Percentiles rank a stretch among this genome's conserved stretches.
phyloP scores from a whole-genome alignment of 2,329 filamentous ascomycete genomes.

The Verticillium klebahnii region DNA sequence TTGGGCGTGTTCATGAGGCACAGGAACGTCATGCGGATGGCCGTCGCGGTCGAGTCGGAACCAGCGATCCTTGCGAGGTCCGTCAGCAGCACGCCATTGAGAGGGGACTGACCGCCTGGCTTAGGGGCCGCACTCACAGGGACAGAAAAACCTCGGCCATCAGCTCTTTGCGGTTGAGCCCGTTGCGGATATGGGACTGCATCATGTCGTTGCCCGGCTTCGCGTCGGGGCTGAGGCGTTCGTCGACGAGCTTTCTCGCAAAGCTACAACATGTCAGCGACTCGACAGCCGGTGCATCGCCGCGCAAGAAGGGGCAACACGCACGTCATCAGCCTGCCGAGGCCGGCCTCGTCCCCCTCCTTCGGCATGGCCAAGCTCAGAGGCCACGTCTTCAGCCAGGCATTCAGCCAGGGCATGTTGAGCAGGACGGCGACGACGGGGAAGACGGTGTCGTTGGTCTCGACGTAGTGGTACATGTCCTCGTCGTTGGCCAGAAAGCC shows the following conservation, averaged over 20 bases:
- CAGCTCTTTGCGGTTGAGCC: slow-evolving; percentile 18
- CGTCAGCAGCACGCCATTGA: not conserved
- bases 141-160: slow-evolving; percentile 19
- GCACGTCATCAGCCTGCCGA: slow-evolving; percentile 24
- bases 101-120: too few relatives aligned
- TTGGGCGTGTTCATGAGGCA: slow-evolving; percentile 44
- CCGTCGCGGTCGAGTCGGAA: slow-evolving; percentile 28
- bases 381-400: slow-evolving; percentile 13
- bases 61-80: slow-evolving; percentile 21
- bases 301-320: not conserved
- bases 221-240: slow-evolving; percentile 19
- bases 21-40: slow-evolving; percentile 42
- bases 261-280: slow-evolving; percentile 13
- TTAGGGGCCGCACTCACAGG: slow-evolving; percentile 2
- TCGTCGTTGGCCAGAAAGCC: slow-evolving; percentile 18
- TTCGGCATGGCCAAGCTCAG: slow-evolving; percentile 17
- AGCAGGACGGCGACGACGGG: slow-evolving; percentile 11
- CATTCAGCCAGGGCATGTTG: slow-evolving; percentile 17
- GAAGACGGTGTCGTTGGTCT: slow-evolving; percentile 8
- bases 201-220: slow-evolving; percentile 25
- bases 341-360: slow-evolving; percentile 23
- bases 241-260: slow-evolving; percentile 21
- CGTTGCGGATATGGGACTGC: slow-evolving; percentile 23
- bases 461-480: slow-evolving; percentile 17
- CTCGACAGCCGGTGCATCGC: too few relatives aligned